Evolutionary conservation across 768 basidiomycete genomes (phyloP).

Genomic region (Tylopilus sp.): DNA sequence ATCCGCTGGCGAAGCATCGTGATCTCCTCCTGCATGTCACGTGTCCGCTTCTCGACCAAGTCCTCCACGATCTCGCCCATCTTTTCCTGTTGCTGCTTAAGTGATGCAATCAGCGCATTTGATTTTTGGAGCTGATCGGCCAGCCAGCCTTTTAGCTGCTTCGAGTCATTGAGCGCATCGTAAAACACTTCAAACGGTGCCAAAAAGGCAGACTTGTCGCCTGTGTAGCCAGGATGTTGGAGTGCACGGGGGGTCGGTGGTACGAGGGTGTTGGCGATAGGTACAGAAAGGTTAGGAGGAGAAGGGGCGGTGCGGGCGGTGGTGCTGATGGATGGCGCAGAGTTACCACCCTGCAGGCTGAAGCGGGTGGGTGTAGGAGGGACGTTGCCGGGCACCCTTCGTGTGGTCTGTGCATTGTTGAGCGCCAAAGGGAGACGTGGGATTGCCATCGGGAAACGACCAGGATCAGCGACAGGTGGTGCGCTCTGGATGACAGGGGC

Average conservation of each 20-base stretch:
- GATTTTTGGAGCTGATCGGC: conserved; percentile 68
- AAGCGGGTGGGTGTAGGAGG: conserved; percentile 73
- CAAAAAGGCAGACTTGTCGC: conserved; percentile 73
- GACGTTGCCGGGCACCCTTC: conserved; percentile 55
- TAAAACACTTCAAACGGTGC: conserved; percentile 84
- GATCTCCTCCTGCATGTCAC: conserved; percentile 60
- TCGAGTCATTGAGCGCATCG: conserved; percentile 77
- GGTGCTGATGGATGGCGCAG: conserved; percentile 20
- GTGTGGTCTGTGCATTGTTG: conserved; percentile 41
- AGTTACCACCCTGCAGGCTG: conserved; percentile 38
- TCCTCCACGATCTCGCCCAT: conserved; percentile 56
- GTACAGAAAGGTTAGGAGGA: conserved; percentile 57
- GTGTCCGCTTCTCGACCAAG: conserved; percentile 59
- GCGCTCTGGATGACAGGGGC: conserved; percentile 75
- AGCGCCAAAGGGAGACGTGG: conserved; percentile 59
- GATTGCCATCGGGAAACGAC: conserved; percentile 58
- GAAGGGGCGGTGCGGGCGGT: conserved; percentile 38
- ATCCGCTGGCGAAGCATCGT: conserved; percentile 55
- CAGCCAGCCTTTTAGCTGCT: conserved; percentile 75
- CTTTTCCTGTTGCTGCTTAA: conserved; percentile 61
- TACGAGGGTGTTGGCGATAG: conserved; percentile 63
- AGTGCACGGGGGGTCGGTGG: conserved; percentile 70
- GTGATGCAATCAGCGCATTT: conserved; percentile 47
- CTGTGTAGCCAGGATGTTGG: conserved; percentile 55
- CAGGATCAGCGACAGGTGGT: conserved; percentile 52